phyloP scores from a whole-genome alignment of 345 rosid species.

The Aquilaria sinensis region DNA sequence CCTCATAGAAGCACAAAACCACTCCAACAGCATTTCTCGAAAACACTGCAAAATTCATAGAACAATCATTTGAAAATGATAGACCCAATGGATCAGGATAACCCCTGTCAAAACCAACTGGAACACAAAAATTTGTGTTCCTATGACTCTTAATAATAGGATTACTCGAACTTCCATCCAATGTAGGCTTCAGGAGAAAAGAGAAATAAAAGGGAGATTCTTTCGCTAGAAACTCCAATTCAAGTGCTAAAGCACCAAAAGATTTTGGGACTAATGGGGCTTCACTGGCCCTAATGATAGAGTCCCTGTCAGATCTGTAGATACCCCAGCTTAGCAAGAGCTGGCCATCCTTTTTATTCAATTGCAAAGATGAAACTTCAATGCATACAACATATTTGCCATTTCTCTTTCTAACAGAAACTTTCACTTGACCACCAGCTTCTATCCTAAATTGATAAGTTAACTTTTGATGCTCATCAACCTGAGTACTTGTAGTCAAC shows the following conservation, averaged over 20 bases:
- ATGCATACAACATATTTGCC: slow-evolving; percentile 43
- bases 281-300: slow-evolving; percentile 33
- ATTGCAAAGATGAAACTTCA: slow-evolving; percentile 53
- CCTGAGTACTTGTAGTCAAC: slow-evolving; percentile 25
- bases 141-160: slow-evolving; percentile 55
- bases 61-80: slow-evolving; percentile 54
- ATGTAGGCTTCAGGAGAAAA: slow-evolving; percentile 50
- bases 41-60: slow-evolving; percentile 67
- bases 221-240: slow-evolving; percentile 67
- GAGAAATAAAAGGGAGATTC: slow-evolving; percentile 70
- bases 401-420: slow-evolving; percentile 45
- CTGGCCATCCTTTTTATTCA: slow-evolving; percentile 22
- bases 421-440: slow-evolving; percentile 62
- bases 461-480: slow-evolving; percentile 31
- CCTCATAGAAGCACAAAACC: slow-evolving; percentile 68
- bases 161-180: slow-evolving; percentile 18
- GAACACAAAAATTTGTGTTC: slow-evolving; percentile 57
- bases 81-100: slow-evolving; percentile 72
- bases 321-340: slow-evolving; percentile 65
- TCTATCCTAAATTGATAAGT: slow-evolving; percentile 66
- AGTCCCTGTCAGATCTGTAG: slow-evolving; percentile 50
- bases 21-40: slow-evolving; percentile 52
- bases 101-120: slow-evolving; percentile 73
- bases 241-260: slow-evolving; percentile 30
- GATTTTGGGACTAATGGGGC: slow-evolving; percentile 41